A percentile compares a stretch with the other conserved stretches of the same genome.
phyloP scores from a whole-genome alignment of 257 asterid species.

The Przewalskia tangutica region DNA sequence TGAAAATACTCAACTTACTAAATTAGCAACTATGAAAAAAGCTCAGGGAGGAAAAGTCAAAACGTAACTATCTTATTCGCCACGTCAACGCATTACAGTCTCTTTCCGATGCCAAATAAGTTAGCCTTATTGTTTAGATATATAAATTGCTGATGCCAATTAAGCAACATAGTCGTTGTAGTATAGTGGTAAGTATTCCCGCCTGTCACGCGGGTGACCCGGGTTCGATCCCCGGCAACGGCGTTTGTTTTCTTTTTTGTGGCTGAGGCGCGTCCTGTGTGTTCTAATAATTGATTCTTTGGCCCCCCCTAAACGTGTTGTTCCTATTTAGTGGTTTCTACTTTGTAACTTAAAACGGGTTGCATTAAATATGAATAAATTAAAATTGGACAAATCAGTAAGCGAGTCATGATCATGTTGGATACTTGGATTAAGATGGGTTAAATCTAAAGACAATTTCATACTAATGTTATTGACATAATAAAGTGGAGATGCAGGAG shows the following conservation, averaged over 20 bases:
- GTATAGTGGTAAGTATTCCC: slow-evolving; percentile 98
- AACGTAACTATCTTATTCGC: neutral
- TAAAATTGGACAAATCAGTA: neutral
- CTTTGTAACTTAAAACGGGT: neutral
- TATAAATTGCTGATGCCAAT: neutral
- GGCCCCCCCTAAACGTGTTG: neutral
- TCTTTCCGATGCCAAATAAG: too few relatives aligned
- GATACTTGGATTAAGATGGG: too few relatives aligned
- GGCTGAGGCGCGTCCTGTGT: neutral
- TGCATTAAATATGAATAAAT: neutral
- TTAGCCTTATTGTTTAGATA: too few relatives aligned
- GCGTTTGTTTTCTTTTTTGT: slow-evolving; percentile 11
- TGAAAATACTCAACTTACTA: neutral
- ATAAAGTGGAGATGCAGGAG: too few relatives aligned
- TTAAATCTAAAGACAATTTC: neutral
- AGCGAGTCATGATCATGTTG: neutral
- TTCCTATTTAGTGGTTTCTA: neutral
- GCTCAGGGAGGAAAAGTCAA: neutral
- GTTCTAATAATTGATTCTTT: too few relatives aligned
- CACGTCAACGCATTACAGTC: too few relatives aligned
- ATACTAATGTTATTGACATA: neutral
- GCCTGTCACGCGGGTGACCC: slow-evolving; percentile 99
- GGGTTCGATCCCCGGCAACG: slow-evolving; percentile 99
- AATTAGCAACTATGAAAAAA: neutral
- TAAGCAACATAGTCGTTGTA: slow-evolving; percentile 44